Base-by-base conservation (phyloP, 208 protist genomes). In the Leishmania amazonensis region DNA sequence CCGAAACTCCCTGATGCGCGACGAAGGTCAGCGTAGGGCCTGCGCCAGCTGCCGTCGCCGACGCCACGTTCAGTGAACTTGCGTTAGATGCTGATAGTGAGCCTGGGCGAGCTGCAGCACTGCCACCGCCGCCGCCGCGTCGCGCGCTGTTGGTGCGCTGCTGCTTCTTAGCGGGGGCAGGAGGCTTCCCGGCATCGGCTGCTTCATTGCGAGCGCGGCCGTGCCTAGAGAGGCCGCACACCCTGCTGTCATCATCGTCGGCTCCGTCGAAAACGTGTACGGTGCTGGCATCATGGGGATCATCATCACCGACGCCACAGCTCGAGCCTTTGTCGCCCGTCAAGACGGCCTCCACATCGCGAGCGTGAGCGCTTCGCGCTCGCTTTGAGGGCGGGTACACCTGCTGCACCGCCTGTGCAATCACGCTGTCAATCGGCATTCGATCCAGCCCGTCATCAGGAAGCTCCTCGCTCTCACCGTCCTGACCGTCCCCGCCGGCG, bases 361-460 rank as follows among this genome's bases (percentile, higher is more conserved):
- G 28, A 21, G 49, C 54, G 65, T 67, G 40, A 19, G 77, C 45
- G 42, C 81, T 85, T n/a, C 81, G 76, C 19, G 81, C 40, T 19
- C 81, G 71, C 45, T 85, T 85, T 0, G 70, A 40, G 7, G 54
- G 62, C 57, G 68, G 49, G 21, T 45, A 60, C 75, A 31, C 38
- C 28, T 64, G 75, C 31, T 81, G 81, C 73, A 86, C 79, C n/a
- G 80, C 81, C 24, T 85, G 76, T 9, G 87, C 83, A 57, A 91
- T 74, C 3, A 93, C 31, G 71, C 65, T 80, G 77, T 89, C 78
- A 7, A 95, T 54, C 4, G 81, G 75, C 31, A 84, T 83, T 62
- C 81, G 88, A 51, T 84, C 83, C 4, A 96, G 83, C 0, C 93
- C 93, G 73, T 91, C 87, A 40, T 81, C 88, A 5, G 93, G 91